Base-by-base conservation (phyloP, 805 yeast genomes). In the Saccharomycopsis synnaedendra region DNA sequence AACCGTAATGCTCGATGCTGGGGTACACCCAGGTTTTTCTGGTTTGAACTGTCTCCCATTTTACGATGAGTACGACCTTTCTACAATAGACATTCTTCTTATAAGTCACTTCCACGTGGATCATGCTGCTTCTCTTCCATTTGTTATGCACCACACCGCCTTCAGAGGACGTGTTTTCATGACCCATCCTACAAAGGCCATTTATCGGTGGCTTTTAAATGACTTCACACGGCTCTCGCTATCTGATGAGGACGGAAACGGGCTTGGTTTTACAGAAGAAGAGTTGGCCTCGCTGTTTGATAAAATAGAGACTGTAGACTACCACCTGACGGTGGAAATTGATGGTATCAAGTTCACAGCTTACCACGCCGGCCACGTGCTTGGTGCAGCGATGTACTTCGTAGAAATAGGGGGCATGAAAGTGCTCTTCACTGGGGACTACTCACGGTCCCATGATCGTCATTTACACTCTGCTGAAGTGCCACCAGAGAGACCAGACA, bases 151-250 rank as follows among this genome's bases (percentile, higher is more conserved):
- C 58, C 94, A 88, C 58, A 93, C 99, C 0, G 84, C 75, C 55
- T 93, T 93, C 69, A 82, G 79, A 59, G 99, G 99, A 3, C 75
- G 96, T 43, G 98, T 93, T 4, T 90, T 90, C 63, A 93, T 93
- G 99, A 93, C 99, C 32, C 97, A 93, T 64, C 97, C 99, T 4
- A 93, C 98, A 0, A 93, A 93, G 67, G 97, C 98, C 38, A 93
- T 93, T 49, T 93, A 89, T 63, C 76, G 96, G 55, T 93, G 98
- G 97, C 73, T 93, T 41, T 65, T 93, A 49, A 82, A 88, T 52
- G 99, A 93, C 70, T 93, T 89, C 59, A 97, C 93, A 11, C 74
- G 90, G 57, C 97, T 93, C 31, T 86, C 96, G 0, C 72, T 71
- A 5, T 73, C 68, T 40, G 78, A 76, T 41, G 68, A 67, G 46